These are phyloP conservation scores for Dryadomyces quercus-mongolicae DNA, from an alignment of 2,329 filamentous ascomycete genomes.

Conservation along the genomic window DNA sequence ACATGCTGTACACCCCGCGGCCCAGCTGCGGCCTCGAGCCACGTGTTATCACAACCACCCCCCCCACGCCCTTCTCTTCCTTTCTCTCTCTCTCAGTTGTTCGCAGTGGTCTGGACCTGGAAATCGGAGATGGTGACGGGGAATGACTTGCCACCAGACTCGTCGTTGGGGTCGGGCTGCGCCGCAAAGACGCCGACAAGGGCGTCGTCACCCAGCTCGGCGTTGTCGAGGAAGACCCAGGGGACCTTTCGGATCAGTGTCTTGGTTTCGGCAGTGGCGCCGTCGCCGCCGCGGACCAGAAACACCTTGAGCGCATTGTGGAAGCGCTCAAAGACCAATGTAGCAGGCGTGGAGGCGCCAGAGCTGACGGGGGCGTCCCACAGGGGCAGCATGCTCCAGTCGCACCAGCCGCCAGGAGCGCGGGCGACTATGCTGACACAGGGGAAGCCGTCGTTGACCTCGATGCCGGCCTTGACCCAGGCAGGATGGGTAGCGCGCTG, in stretches of 20 bases:
- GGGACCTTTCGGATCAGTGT: slow-evolving; percentile 10
- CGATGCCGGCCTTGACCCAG: slow-evolving; percentile 13
- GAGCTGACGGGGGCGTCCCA: background rate
- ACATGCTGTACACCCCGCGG: too few species aligned
- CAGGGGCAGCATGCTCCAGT: slow-evolving; percentile 12
- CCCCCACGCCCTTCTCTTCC: background rate
- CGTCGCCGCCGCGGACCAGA: background rate
- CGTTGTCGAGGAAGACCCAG: slow-evolving; percentile 11
- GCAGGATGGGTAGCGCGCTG: slow-evolving; percentile 4
- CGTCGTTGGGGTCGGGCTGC: slow-evolving; percentile 8
- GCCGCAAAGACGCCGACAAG: slow-evolving; percentile 9
- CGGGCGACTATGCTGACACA: slow-evolving; percentile 9
- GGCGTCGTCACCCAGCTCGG: slow-evolving; percentile 2
- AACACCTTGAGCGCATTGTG: slow-evolving; percentile 10
- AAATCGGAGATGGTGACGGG: background rate
- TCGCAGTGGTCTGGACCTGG: background rate
- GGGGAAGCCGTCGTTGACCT: slow-evolving; percentile 8
- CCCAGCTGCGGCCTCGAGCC: too few species aligned
- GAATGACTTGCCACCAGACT: slow-evolving; percentile 1
- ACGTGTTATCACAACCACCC: background rate
- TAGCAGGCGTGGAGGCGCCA: slow-evolving; percentile 1
- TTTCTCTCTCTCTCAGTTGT: background rate
- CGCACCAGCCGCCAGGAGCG: slow-evolving; percentile 6
- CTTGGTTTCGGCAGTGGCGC: too few species aligned
- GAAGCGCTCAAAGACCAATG: slow-evolving; percentile 6